These are phyloP conservation scores for Venturia aucupariae DNA, from an alignment of 2,329 filamentous ascomycete species.

Conservation along the genomic window DNA sequence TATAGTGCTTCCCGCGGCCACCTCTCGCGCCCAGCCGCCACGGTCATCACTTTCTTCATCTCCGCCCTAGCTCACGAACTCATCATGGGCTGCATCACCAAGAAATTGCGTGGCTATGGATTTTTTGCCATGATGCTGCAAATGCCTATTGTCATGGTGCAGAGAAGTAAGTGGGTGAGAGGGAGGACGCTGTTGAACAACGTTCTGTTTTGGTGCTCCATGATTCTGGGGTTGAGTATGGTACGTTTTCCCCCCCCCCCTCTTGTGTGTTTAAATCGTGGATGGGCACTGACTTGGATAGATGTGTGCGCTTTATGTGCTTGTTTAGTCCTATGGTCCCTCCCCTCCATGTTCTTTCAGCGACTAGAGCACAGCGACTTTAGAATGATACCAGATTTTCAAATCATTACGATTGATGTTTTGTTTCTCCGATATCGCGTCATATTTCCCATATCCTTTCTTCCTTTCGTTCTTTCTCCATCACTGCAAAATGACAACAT, in stretches of 20 bases:
- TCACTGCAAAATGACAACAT: too few relatives aligned
- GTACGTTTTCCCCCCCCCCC: constrained; percentile 38
- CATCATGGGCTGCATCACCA: constrained; percentile 95
- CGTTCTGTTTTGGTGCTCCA: constrained; percentile 82
- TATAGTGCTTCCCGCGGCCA: constrained; percentile 73
- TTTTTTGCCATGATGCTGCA: constrained; percentile 95
- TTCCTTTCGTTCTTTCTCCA: too few relatives aligned
- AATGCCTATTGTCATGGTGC: constrained; percentile 86
- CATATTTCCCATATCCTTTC: too few relatives aligned
- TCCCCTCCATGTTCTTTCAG: not conserved
- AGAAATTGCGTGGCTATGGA: constrained; percentile 90
- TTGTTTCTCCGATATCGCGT: too few relatives aligned
- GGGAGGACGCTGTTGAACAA: constrained; percentile 75
- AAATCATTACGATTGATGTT: too few relatives aligned
- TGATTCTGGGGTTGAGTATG: constrained; percentile 77
- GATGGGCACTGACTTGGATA: not conserved
- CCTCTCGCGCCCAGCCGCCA: constrained; percentile 69
- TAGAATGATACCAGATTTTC: too few relatives aligned
- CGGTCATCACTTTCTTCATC: constrained; percentile 83
- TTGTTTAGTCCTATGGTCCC: constrained; percentile 21
- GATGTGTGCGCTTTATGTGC: constrained; percentile 33
- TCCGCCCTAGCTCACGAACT: constrained; percentile 86
- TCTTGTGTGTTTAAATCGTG: not conserved
- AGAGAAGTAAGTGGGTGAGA: constrained; percentile 68
- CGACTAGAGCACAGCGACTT: too few relatives aligned